Conservation (phyloP, 805 yeast genomes). For the Myxozyma nipponensis region DNA sequence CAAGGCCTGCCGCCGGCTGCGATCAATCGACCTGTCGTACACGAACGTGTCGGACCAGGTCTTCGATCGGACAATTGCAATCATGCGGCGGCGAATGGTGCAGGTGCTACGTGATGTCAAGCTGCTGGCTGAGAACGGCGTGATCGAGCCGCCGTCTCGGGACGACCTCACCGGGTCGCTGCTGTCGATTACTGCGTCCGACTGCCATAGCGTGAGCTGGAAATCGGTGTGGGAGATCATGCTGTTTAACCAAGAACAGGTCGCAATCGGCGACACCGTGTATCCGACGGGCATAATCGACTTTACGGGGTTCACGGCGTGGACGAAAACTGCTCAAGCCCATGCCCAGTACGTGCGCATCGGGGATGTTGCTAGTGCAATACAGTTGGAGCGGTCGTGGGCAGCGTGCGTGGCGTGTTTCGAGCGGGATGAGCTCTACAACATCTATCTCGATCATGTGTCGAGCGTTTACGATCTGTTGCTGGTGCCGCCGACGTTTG, state of each 20-base stretch:
- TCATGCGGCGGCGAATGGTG: constrained; percentile 7
- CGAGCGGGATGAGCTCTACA: constrained; percentile 26
- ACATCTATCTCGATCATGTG: too few relatives aligned
- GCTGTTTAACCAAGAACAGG: constrained; percentile 1
- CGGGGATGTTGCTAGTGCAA: constrained; percentile 8
- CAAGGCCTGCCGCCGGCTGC: constrained; percentile 4
- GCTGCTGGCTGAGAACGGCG: neutral
- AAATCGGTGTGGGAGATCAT: constrained; percentile 7
- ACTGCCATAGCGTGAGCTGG: constrained; percentile 26
- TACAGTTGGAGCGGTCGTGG: constrained; percentile 11
- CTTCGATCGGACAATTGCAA: constrained; percentile 7
- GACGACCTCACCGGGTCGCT: constrained; percentile 3
- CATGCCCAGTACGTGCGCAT: constrained; percentile 1
- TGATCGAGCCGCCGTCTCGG: neutral
- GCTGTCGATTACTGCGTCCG: constrained; percentile 14
- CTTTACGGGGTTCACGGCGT: constrained; percentile 8
- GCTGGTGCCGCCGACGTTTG: too few relatives aligned
- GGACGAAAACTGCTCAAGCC: constrained; percentile 9
- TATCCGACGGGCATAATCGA: constrained; percentile 5
- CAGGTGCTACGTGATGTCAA: neutral
- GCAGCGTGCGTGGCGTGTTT: constrained; percentile 5
- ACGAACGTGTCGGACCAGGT: constrained; percentile 19
- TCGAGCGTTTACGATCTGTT: too few relatives aligned
- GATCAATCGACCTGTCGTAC: constrained; percentile 18
- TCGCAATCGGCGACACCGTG: neutral